Evolutionary conservation across 2,329 filamentous ascomycete genomes (phyloP), one percentile per base, ranked within the genome.

Genomic region (Aspergillus sp.): DNA sequence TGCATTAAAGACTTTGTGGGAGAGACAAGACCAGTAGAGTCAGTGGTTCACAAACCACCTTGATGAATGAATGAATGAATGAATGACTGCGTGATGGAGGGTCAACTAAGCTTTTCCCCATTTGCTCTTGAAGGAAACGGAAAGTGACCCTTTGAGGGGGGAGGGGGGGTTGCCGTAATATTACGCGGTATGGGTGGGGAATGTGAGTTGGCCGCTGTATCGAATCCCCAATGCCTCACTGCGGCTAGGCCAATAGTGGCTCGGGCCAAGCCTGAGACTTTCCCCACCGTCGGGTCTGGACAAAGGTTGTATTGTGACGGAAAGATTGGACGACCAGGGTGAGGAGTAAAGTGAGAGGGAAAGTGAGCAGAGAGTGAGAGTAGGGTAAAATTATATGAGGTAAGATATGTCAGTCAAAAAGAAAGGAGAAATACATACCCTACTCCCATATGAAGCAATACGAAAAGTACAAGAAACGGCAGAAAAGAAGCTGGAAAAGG

Each of bases 251-350:
- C 64, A 68, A 68, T 67, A 17, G 60, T 49, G 25, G n/a, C 10
- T 5, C 6, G n/a, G 58, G 66, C 64, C 66, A 68, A 67, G 63
- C 15, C 17, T 25, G 21, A 19, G 38, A 36, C 13, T 10, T 58
- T 56, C 52, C 49, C 65, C 64, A 65, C 63, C 54, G 63, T 23
- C 49, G 58, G 61, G 64, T 65, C 65, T 67, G 65, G 64, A 67
- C 64, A 66, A 59, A 62, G 52, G 50, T 50, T 53, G 62, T 58
- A 58, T 38, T 47, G 54, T 49, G 47, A 47, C 30, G n/a, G 54
- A 56, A 55, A 58, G 56, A 48, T 58, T 59, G 43, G 54, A 10
- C 32, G 19, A 45, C 41, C 8, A 49, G 23, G 41, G 19, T n/a
- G 28, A 30, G 38, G 17, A 52, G 57, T 13, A 36, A 41, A 28